Base-by-base conservation (phyloP, 2,329 filamentous ascomycete genomes). In the Colletotrichum sp. region DNA sequence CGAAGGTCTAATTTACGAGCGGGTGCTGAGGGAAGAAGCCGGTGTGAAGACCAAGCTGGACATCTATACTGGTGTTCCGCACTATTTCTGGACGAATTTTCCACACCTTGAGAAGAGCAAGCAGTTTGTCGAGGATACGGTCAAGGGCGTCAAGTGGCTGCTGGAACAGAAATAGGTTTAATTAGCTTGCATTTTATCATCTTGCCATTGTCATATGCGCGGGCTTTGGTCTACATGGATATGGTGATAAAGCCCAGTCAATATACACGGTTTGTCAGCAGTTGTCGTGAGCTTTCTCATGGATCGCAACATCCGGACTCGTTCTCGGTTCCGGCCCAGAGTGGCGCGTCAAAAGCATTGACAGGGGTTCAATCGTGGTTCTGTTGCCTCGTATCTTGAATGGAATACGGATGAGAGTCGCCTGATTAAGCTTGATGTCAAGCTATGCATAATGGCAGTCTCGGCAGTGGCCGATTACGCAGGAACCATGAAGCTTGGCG, bases 1-100 rank as follows among this genome's bases (percentile, higher is more conserved):
- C 74, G 90, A 91, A 70, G 88, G 83, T 0, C 76, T 92, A 62
- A 86, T 91, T 1, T 91, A 90, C 77, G 89, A 90, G 77, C 80
- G 84, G 52, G 79, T 88, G 4, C 78, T 91, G 72, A 81, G 85
- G 36, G 86, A 88, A 68, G 86, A 88, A 69, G 84, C 87, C 36
- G 83, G 81, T 2, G 85, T 89, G 9, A 79, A 83, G 78, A 89
- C 88, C 3, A 84, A 82, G 65, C 52, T 90, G 15, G 85, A 89
- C 24, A 72, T 78, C 3, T 77, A 77, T 8, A 6, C 76, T 6
- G 72, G 76, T 4, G 69, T 76, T 28, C 76, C 76, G 7, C 76
- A 77, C 36, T 76, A 65, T 24, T 77, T 77, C 16, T 71, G 73
- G 68, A 72, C 64, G 13, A 69, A 72, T 12, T 77, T 72, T 21